These are phyloP conservation scores for Phyllosticta citrichinensis DNA, from an alignment of 2,329 filamentous ascomycete species.

Conservation along the genomic window DNA sequence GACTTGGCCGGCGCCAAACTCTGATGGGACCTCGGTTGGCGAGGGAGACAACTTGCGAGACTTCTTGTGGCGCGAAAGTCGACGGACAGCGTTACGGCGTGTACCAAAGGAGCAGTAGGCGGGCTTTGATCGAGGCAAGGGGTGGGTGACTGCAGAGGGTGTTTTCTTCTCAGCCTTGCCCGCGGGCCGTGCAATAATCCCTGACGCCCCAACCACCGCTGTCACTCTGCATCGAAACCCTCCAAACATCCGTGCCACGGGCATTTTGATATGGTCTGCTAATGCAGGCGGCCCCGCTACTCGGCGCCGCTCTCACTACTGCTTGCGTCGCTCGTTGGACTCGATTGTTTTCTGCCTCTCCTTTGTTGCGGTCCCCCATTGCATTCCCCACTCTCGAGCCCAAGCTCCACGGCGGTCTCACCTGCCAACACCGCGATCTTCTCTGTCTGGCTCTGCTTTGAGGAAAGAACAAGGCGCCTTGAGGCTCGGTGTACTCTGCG, in stretches of 20 bases:
- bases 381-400: background rate
- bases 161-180: background rate
- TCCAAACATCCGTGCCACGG: background rate
- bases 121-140: background rate
- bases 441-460: background rate
- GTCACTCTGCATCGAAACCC: background rate
- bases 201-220: background rate
- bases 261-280: background rate
- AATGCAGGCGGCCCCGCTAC: background rate
- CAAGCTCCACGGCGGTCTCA: background rate
- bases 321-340: background rate
- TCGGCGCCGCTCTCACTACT: background rate
- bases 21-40: background rate
- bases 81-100: background rate
- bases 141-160: background rate
- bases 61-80: background rate
- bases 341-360: background rate
- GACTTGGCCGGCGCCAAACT: background rate
- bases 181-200: background rate
- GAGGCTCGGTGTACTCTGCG: slow-evolving; percentile 1
- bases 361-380: background rate
- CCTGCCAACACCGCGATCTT: slow-evolving; percentile 6
- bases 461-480: slow-evolving; percentile 1
- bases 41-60: background rate
- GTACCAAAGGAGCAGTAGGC: background rate